A percentile compares a stretch with the other conserved stretches of the same genome.
phyloP scores from a whole-genome alignment of 805 yeast species.

The Diddensiella transvaalensis region DNA sequence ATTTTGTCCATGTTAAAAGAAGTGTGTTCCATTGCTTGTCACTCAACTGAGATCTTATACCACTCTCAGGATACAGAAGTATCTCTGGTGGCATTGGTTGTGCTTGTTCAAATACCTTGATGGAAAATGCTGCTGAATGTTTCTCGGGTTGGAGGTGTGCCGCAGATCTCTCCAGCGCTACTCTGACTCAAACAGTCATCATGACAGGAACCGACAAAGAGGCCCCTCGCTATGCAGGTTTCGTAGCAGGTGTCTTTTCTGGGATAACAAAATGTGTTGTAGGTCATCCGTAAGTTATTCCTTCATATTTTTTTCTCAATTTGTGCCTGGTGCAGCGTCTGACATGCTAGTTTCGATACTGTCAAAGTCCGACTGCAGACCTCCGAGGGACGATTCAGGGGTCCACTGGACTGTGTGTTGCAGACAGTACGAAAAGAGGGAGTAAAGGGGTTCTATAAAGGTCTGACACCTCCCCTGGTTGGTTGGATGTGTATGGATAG shows the following conservation, averaged over 20 bases:
- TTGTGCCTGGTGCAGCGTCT: background rate
- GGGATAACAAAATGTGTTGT: conserved; percentile 86
- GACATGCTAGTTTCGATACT: conserved; percentile 58
- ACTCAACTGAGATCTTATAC: background rate
- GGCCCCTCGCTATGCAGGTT: conserved; percentile 45
- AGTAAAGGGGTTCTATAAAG: conserved; percentile 73
- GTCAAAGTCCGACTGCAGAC: conserved; percentile 83
- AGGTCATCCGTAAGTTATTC: conserved; percentile 67
- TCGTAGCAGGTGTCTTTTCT: conserved; percentile 82
- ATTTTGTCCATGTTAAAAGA: conserved; percentile 6
- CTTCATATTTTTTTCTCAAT: background rate
- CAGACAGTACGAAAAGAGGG: conserved; percentile 77
- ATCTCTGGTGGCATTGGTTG: background rate
- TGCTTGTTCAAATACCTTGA: background rate
- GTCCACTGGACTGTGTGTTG: conserved; percentile 75
- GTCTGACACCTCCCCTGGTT: conserved; percentile 87
- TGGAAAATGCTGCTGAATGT: background rate
- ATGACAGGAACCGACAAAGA: background rate
- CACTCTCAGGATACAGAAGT: background rate
- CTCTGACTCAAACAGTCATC: background rate
- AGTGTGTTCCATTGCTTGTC: conserved; percentile 6
- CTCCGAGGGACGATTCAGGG: conserved; percentile 65
- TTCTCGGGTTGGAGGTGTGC: too few relatives aligned
- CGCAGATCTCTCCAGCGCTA: too few relatives aligned
- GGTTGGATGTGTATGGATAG: conserved; percentile 96